phyloP scores from a whole-genome alignment of 1,139 yeast genomes.

The Blastobotrys illinoisensis region DNA sequence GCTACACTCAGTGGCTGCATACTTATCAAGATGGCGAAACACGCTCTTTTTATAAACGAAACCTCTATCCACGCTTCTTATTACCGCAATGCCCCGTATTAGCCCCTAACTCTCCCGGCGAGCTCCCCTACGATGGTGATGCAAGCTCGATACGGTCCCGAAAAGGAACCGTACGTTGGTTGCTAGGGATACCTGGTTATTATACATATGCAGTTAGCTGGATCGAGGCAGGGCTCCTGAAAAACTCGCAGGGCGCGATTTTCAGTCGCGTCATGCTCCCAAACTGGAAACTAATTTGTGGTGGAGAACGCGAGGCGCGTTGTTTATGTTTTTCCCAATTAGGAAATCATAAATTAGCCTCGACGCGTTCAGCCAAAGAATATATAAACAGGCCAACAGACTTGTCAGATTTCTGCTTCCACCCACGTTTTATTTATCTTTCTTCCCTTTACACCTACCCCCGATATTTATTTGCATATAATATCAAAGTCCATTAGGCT shows the following conservation, averaged over 20 bases:
- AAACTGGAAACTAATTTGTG: background rate
- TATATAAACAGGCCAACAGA: background rate
- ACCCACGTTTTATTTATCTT: constrained; percentile 5
- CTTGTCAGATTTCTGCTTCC: background rate
- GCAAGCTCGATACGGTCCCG: background rate
- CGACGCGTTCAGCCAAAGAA: background rate
- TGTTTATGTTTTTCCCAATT: background rate
- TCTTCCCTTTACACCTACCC: constrained; percentile 3
- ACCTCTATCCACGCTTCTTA: no score
- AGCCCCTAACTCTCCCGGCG: no score
- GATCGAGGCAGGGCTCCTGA: background rate
- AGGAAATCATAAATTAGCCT: background rate
- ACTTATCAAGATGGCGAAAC: no score
- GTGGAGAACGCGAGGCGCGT: background rate
- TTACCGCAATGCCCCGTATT: no score
- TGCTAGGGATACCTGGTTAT: no score
- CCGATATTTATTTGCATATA: constrained; percentile 1
- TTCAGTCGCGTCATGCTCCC: background rate
- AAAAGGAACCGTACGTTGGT: background rate
- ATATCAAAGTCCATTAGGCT: constrained; percentile 3
- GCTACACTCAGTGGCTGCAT: no score
- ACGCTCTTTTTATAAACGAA: no score
- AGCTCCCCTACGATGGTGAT: no score
- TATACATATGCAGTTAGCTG: background rate
- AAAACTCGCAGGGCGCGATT: background rate